Conservation (phyloP, 257 asterid genomes). For the Scutellaria baicalensis region DNA sequence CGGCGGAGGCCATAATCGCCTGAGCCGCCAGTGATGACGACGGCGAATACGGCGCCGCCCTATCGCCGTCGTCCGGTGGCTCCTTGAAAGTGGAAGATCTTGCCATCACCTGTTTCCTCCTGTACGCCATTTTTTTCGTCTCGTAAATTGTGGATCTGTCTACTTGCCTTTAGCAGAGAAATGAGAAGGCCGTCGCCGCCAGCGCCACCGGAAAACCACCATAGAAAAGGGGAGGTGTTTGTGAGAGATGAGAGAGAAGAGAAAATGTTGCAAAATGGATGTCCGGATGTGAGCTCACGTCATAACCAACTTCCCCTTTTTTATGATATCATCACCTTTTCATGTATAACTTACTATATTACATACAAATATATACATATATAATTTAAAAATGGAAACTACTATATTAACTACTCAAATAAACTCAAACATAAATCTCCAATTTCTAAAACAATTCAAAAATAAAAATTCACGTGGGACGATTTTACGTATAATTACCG, state of each 20-base stretch:
- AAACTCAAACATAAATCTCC: too few species aligned
- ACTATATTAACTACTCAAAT: too few species aligned
- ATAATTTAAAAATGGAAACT: background rate
- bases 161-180: background rate
- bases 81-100: constrained; percentile 61
- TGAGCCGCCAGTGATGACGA: constrained; percentile 55
- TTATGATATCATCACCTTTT: background rate
- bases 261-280: background rate
- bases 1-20: constrained; percentile 60
- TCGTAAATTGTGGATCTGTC: background rate
- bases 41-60: constrained; percentile 9
- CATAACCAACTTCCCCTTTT: constrained; percentile 25
- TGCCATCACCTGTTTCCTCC: constrained; percentile 52
- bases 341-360: background rate
- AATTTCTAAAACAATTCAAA: too few species aligned
- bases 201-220: constrained; percentile 12
- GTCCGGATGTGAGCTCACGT: constrained; percentile 18
- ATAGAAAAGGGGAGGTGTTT: background rate
- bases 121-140: constrained; percentile 37
- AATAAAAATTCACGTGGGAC: too few species aligned
- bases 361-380: background rate
- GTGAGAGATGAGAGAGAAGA: background rate
- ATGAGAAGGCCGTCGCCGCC: background rate
- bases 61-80: constrained; percentile 11
- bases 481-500: too few species aligned